Evolutionary conservation across 2,329 filamentous ascomycete genomes (phyloP).

Genomic region (Scedosporium boydii): DNA sequence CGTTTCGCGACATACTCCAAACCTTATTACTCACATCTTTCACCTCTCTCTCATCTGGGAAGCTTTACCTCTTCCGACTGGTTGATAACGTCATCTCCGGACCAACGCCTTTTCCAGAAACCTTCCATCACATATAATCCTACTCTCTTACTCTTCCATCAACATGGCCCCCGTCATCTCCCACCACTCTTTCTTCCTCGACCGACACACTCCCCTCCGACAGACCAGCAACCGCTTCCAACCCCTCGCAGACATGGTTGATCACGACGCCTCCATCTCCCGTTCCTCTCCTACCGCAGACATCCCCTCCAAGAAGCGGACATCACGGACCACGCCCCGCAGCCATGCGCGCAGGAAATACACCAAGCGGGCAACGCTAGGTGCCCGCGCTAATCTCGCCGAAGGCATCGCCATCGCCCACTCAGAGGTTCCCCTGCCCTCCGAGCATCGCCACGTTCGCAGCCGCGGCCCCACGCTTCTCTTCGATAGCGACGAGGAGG

Average conservation of each 20-base stretch:
- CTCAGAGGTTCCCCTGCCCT: background rate
- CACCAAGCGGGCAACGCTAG: background rate
- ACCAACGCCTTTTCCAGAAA: background rate
- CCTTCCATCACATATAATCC: background rate
- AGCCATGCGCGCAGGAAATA: background rate
- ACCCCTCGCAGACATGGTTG: slow-evolving; percentile 3
- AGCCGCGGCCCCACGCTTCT: background rate
- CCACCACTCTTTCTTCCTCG: background rate
- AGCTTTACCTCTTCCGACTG: background rate
- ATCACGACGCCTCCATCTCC: background rate
- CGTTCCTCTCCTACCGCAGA: background rate
- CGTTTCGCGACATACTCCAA: background rate
- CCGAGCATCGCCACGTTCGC: background rate
- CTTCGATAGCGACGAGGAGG: background rate
- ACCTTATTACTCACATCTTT: background rate
- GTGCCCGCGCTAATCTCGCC: background rate
- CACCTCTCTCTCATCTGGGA: background rate
- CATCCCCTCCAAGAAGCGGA: background rate
- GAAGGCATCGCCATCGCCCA: slow-evolving; percentile 1
- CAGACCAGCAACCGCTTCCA: background rate
- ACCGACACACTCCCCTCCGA: background rate
- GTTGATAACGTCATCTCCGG: background rate
- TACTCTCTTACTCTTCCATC: background rate
- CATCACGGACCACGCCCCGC: background rate
- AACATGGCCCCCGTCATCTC: background rate